Evolutionary conservation across 1,139 yeast species (phyloP).

Genomic region (Hyphopichia fennica): DNA sequence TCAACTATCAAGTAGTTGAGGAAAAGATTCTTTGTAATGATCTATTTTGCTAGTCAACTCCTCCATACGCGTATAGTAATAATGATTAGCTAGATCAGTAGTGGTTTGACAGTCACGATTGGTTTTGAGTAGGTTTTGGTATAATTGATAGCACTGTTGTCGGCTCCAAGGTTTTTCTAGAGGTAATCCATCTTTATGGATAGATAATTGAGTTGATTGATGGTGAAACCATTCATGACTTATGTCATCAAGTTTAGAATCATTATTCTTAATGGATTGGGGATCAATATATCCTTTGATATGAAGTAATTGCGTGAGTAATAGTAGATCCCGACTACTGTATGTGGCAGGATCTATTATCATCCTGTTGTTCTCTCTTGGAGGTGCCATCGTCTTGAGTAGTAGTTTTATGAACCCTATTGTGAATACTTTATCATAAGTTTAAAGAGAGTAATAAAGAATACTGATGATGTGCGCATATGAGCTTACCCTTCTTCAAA

Average conservation of each 20-base stretch:
- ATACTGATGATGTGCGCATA: too few species aligned
- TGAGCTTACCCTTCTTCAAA: too few species aligned
- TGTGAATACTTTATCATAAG: too few species aligned
- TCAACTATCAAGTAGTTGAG: neutral
- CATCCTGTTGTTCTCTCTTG: slow-evolving; percentile 1
- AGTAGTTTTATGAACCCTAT: neutral
- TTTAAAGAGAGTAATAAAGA: too few species aligned
- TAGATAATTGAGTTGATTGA: slow-evolving; percentile 12
- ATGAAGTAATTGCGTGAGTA: slow-evolving; percentile 19
- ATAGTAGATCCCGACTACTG: slow-evolving; percentile 15
- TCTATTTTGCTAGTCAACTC: slow-evolving; percentile 15
- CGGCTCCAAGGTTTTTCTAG: slow-evolving; percentile 9
- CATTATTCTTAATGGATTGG: slow-evolving; percentile 7
- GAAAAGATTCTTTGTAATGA: slow-evolving; percentile 11
- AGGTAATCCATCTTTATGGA: slow-evolving; percentile 4
- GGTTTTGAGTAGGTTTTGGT: slow-evolving; percentile 11
- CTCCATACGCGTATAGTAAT: slow-evolving; percentile 16
- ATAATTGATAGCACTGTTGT: slow-evolving; percentile 15
- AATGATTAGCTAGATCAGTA: slow-evolving; percentile 19
- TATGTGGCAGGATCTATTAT: slow-evolving; percentile 10
- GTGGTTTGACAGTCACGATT: slow-evolving; percentile 13
- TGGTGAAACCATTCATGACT: slow-evolving; percentile 16
- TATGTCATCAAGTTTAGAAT: slow-evolving; percentile 7
- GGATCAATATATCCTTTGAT: slow-evolving; percentile 15
- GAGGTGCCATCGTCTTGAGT: neutral